phyloP scores from a whole-genome alignment of 2,329 filamentous ascomycete genomes.

The Ascochyta koolunga region DNA sequence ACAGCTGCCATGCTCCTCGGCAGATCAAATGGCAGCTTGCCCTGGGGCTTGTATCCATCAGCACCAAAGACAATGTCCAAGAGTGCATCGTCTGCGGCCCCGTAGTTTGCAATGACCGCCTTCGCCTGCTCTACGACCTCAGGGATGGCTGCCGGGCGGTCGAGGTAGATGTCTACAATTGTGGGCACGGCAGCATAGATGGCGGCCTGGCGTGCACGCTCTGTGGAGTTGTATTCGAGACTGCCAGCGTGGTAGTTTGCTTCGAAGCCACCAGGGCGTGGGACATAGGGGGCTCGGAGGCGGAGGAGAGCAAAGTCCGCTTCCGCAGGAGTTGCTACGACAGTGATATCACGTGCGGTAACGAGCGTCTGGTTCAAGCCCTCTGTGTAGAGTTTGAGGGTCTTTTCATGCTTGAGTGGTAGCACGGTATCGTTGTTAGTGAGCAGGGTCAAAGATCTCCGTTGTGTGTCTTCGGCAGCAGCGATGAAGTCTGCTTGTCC shows the following conservation, averaged over 20 bases:
- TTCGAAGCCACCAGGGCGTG: conserved; percentile 53
- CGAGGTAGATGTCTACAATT: conserved; percentile 54
- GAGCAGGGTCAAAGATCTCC: conserved; percentile 46
- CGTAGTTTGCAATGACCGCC: conserved; percentile 51
- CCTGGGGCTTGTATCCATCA: conserved; percentile 47
- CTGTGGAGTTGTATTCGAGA: conserved; percentile 51
- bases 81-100: conserved; percentile 51
- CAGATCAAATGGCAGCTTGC: conserved; percentile 56
- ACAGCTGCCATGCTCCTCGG: conserved; percentile 55
- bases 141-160: conserved; percentile 53
- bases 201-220: conserved; percentile 46
- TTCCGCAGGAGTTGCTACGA: conserved; percentile 46
- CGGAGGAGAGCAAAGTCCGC: conserved; percentile 53
- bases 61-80: conserved; percentile 52
- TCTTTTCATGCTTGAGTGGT: conserved; percentile 29
- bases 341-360: conserved; percentile 36
- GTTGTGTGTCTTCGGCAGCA: conserved; percentile 48
- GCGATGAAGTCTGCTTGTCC: conserved; percentile 54
- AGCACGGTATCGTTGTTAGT: conserved; percentile 44
- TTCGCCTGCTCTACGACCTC: conserved; percentile 49
- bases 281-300: conserved; percentile 50
- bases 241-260: conserved; percentile 49
- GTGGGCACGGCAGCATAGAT: conserved; percentile 50
- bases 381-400: conserved; percentile 45
- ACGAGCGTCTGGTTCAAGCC: conserved; percentile 45